Percentiles rank a stretch among this genome's conserved stretches.
These are phyloP conservation scores for Alternaria sp. DNA, from an alignment of 2,329 filamentous ascomycete genomes.

Conservation along the genomic window DNA sequence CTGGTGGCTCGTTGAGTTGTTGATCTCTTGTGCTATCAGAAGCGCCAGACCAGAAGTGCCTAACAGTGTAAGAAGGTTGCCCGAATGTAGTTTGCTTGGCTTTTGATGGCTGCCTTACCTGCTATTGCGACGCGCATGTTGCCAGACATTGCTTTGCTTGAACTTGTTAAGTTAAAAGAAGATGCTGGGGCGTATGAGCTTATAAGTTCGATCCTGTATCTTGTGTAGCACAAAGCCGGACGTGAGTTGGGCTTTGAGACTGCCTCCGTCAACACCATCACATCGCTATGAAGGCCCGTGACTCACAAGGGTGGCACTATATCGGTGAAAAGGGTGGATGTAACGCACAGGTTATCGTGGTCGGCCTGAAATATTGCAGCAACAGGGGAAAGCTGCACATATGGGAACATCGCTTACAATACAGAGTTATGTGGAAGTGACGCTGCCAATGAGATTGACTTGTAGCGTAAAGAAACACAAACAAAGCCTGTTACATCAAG, in stretches of 20 bases:
- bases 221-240: constrained; percentile 4
- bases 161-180: not conserved
- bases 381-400: not conserved
- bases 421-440: constrained; percentile 8
- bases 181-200: not conserved
- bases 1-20: constrained; percentile 67
- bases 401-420: constrained; percentile 5
- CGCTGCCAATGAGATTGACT: constrained; percentile 25
- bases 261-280: constrained; percentile 12
- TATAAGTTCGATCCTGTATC: not conserved
- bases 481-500: constrained; percentile 8
- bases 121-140: constrained; percentile 69
- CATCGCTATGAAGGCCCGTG: constrained; percentile 29
- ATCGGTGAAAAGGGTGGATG: constrained; percentile 31
- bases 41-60: constrained; percentile 66
- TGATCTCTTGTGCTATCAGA: constrained; percentile 65
- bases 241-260: constrained; percentile 7
- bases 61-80: not conserved
- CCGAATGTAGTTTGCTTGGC: not conserved
- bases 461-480: constrained; percentile 13
- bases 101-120: constrained; percentile 2
- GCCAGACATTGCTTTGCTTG: constrained; percentile 19
- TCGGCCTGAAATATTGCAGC: constrained; percentile 7
- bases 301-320: constrained; percentile 32
- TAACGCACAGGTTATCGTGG: constrained; percentile 14